Percentiles rank a stretch among this genome's conserved stretches.
These are phyloP conservation scores for Pyrenochaeta sp. DNA, from an alignment of 2,329 filamentous ascomycete genomes.

Conservation along the genomic window DNA sequence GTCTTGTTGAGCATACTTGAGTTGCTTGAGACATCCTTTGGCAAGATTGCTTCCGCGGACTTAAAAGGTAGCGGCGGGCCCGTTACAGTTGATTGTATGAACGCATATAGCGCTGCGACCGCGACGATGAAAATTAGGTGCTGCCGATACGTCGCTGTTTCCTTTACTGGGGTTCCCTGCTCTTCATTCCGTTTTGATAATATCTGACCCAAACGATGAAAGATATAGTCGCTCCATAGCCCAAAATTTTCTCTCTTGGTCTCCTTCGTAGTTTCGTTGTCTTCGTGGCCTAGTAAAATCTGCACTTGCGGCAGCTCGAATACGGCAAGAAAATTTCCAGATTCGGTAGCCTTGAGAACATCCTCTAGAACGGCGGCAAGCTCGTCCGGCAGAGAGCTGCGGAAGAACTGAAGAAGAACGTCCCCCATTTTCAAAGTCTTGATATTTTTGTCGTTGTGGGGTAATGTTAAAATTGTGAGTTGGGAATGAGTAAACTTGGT, in stretches of 20 bases:
- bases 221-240: conserved; percentile 57
- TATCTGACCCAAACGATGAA: conserved; percentile 52
- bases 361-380: conserved; percentile 49
- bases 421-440: conserved; percentile 51
- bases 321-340: conserved; percentile 53
- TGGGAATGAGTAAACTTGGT: conserved; percentile 39
- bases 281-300: conserved; percentile 51
- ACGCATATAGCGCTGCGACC: conserved; percentile 76
- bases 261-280: conserved; percentile 43
- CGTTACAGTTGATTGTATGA: conserved; percentile 87
- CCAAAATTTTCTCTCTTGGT: conserved; percentile 44
- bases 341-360: conserved; percentile 51
- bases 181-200: conserved; percentile 43
- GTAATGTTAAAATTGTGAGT: conserved; percentile 30
- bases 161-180: conserved; percentile 28
- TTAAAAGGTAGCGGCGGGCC: conserved; percentile 77
- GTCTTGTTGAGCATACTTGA: conserved; percentile 44
- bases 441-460: conserved; percentile 24
- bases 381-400: conserved; percentile 53
- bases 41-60: conserved; percentile 60
- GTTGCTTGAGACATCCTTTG: conserved; percentile 54
- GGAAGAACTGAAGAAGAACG: conserved; percentile 52
- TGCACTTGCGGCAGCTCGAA: conserved; percentile 52
- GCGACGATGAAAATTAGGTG: conserved; percentile 64
- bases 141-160: conserved; percentile 51